A percentile compares a stretch with the other conserved stretches of the same genome.
Evolutionary conservation across 371 early-diverging fungal genomes (phyloP).

Genomic region (Mortierella sp.): DNA sequence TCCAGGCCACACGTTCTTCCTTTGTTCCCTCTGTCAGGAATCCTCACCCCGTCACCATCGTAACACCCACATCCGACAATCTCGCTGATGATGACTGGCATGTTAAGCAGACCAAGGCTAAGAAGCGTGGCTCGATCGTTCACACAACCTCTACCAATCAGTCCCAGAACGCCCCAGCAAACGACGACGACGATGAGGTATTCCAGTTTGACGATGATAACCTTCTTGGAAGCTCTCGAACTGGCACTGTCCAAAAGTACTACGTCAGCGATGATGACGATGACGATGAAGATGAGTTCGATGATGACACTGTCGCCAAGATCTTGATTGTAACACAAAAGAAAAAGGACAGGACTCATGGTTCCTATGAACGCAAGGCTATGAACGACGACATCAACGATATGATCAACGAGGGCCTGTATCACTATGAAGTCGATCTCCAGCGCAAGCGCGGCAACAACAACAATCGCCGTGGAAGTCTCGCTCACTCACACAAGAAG

Average conservation of each 20-base stretch:
- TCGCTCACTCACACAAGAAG: constrained; percentile 65
- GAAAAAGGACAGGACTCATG: constrained; percentile 78
- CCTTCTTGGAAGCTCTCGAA: constrained; percentile 64
- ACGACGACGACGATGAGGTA: constrained; percentile 75
- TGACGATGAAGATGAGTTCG: constrained; percentile 81
- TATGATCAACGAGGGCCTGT: constrained; percentile 95
- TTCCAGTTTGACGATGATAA: constrained; percentile 86
- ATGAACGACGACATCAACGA: constrained; percentile 91
- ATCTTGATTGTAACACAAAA: constrained; percentile 94
- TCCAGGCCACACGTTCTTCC: constrained; percentile 24
- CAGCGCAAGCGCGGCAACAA: constrained; percentile 59
- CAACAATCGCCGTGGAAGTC: constrained; percentile 36
- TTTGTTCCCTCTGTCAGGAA: constrained; percentile 35
- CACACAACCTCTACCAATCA: constrained; percentile 33
- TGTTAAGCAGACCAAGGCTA: constrained; percentile 37
- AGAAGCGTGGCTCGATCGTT: constrained; percentile 40
- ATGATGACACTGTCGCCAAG: constrained; percentile 89
- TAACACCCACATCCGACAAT: constrained; percentile 27
- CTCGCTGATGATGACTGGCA: constrained; percentile 52
- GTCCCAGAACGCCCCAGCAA: constrained; percentile 13
- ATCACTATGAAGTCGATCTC: constrained; percentile 88
- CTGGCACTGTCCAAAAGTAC: constrained; percentile 73
- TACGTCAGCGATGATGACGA: constrained; percentile 75
- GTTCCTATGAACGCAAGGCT: constrained; percentile 83
- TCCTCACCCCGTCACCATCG: constrained; percentile 30